Percentiles rank a stretch among this genome's conserved stretches.
Conservation (phyloP, 208 protist species). For the Acanthamoeba triangularis region DNA sequence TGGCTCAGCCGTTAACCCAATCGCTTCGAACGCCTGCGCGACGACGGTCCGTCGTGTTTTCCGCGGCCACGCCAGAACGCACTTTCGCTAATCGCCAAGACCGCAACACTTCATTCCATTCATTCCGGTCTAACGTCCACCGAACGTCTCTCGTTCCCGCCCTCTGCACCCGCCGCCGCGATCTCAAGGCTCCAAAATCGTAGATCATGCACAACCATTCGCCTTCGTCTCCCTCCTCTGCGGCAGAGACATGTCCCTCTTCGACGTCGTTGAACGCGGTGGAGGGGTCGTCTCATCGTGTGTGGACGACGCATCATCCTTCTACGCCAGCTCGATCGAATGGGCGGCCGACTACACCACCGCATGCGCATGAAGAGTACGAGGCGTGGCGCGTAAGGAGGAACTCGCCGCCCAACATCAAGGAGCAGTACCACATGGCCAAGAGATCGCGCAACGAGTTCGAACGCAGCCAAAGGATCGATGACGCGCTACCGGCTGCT, state of each 20-base stretch:
- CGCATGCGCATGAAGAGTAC: neutral
- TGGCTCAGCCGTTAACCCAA: too few relatives aligned
- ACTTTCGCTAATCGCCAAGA: neutral
- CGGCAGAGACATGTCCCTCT: too few relatives aligned
- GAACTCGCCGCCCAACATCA: neutral
- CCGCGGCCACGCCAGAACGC: neutral
- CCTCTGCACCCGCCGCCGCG: neutral
- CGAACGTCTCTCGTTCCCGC: constrained; percentile 35
- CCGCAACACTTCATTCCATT: neutral
- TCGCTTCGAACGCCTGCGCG: neutral
- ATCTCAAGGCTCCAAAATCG: neutral
- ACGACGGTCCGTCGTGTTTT: neutral
- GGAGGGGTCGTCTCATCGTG: too few relatives aligned
- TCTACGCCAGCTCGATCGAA: neutral
- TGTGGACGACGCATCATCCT: too few relatives aligned
- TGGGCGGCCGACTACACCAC: neutral
- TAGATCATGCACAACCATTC: neutral
- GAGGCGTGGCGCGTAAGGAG: neutral
- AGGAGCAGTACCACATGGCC: neutral
- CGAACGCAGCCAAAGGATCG: neutral
- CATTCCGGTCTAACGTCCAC: neutral
- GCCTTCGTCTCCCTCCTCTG: neutral
- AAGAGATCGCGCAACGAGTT: neutral
- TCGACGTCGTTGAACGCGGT: too few relatives aligned
- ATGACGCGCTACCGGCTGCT: neutral